Conservation (phyloP, 805 yeast genomes). For the Candida xyloterini region DNA sequence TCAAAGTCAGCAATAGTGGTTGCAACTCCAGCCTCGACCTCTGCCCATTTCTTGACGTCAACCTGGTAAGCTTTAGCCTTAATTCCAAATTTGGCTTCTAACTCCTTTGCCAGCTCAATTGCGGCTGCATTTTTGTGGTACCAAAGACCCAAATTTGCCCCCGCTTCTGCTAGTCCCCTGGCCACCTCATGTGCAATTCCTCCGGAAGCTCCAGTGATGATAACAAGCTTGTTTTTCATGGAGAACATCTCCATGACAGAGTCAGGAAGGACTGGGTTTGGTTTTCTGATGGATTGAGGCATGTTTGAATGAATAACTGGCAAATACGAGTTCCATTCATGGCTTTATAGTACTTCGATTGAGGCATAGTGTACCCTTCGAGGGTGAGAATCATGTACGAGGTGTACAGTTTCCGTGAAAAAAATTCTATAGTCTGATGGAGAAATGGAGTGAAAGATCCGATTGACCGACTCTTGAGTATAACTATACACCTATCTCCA, state of each 20-base stretch:
- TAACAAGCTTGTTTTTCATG: constrained; percentile 39
- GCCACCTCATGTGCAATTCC: constrained; percentile 58
- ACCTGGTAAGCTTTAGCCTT: constrained; percentile 28
- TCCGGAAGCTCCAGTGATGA: constrained; percentile 55
- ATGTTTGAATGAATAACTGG: neutral
- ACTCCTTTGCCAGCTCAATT: constrained; percentile 6
- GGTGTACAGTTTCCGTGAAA: neutral
- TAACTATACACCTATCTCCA: neutral
- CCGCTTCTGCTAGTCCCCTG: constrained; percentile 50
- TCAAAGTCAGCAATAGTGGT: constrained; percentile 34
- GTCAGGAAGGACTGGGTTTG: constrained; percentile 14
- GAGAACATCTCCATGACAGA: constrained; percentile 33
- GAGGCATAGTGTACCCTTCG: neutral
- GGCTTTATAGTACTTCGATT: neutral
- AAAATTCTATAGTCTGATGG: neutral
- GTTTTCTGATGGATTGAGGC: constrained; percentile 17
- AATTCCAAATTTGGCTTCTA: constrained; percentile 29
- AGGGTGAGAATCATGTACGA: neutral
- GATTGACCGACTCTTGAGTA: neutral
- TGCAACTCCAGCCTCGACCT: constrained; percentile 30
- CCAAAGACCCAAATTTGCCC: constrained; percentile 40
- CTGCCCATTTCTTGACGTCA: constrained; percentile 31
- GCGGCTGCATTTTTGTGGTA: constrained; percentile 28
- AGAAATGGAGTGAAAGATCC: neutral
- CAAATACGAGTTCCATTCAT: neutral